Evolutionary conservation across 2,329 filamentous ascomycete genomes (phyloP).

Genomic region (Pseudocercospora ulei): DNA sequence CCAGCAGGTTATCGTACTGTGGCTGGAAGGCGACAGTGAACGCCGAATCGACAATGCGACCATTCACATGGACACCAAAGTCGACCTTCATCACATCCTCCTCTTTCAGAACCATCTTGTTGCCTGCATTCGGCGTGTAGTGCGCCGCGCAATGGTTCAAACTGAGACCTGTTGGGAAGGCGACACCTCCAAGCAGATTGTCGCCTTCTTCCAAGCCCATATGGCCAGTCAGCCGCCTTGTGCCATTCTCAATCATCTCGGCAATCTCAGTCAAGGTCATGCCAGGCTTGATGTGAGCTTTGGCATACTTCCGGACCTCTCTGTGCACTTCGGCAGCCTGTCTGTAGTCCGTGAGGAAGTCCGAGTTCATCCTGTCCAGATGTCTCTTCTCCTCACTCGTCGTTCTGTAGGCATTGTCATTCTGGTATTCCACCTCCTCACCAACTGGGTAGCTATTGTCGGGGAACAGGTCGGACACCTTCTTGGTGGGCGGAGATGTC

Average conservation of each 20-base stretch:
- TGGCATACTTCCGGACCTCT: constrained; percentile 46
- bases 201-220: constrained; percentile 46
- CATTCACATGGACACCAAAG: constrained; percentile 71
- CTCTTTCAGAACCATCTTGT: constrained; percentile 61
- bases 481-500: constrained; percentile 42
- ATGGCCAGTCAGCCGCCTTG: constrained; percentile 44
- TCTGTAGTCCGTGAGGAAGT: constrained; percentile 47
- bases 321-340: constrained; percentile 50
- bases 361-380: constrained; percentile 39
- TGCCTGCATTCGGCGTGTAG: constrained; percentile 49
- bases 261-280: constrained; percentile 44
- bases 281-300: constrained; percentile 45
- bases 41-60: constrained; percentile 69
- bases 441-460: constrained; percentile 40
- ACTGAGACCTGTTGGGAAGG: constrained; percentile 48
- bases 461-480: constrained; percentile 41
- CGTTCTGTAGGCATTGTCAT: constrained; percentile 41
- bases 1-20: constrained; percentile 63
- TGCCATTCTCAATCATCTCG: constrained; percentile 47
- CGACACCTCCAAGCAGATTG: constrained; percentile 45
- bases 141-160: constrained; percentile 49
- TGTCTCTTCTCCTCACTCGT: constrained; percentile 43
- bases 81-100: constrained; percentile 76
- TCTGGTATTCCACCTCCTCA: constrained; percentile 40
- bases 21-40: constrained; percentile 70